These are phyloP conservation scores for Bruguiera sexangula DNA, from an alignment of 345 rosid genomes.

Conservation along the genomic window DNA sequence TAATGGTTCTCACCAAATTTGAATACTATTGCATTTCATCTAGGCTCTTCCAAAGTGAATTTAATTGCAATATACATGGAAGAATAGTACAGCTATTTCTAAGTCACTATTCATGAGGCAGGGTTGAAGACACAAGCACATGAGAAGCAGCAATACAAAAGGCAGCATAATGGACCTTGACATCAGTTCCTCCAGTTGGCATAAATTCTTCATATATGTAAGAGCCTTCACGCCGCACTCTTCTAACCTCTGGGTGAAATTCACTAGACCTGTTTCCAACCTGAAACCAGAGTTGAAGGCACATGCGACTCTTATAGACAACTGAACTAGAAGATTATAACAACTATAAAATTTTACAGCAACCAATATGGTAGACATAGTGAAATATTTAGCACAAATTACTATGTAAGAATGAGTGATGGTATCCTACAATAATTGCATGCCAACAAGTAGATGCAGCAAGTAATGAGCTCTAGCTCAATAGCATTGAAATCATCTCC, in stretches of 20 bases:
- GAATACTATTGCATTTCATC: background rate
- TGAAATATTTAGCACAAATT: constrained; percentile 2
- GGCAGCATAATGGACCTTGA: constrained; percentile 58
- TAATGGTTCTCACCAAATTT: background rate
- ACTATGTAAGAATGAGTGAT: background rate
- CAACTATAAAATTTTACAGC: background rate
- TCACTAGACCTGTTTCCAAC: constrained; percentile 98
- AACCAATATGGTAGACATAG: background rate
- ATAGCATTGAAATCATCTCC: no score
- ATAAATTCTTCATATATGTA: constrained; percentile 97
- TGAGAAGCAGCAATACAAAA: background rate
- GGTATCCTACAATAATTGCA: background rate
- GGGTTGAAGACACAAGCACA: background rate
- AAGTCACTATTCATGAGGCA: background rate
- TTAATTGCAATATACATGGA: background rate
- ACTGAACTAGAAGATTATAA: background rate
- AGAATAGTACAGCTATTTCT: background rate
- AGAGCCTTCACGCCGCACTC: constrained; percentile 98
- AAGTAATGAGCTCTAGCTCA: no score
- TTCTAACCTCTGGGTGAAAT: constrained; percentile 96
- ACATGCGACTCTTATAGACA: background rate
- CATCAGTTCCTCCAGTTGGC: constrained; percentile 99
- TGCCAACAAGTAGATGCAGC: background rate
- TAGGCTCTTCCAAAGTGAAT: background rate
- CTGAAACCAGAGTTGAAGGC: constrained; percentile 32